These are phyloP conservation scores for Erysimum cheiranthoides DNA, from an alignment of 345 rosid species.

Conservation along the genomic window DNA sequence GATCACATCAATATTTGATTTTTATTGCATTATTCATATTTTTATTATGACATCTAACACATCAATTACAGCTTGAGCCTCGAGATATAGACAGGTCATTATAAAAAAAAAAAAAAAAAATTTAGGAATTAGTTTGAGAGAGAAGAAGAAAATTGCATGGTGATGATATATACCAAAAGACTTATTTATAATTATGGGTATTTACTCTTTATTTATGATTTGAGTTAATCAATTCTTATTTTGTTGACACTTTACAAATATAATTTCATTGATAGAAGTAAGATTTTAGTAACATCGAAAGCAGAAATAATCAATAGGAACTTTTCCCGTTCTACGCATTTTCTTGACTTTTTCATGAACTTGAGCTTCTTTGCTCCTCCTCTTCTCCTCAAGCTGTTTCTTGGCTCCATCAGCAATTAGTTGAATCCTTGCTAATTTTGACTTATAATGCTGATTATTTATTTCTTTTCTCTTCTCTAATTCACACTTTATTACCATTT, in stretches of 20 bases:
- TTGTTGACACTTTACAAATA: not conserved
- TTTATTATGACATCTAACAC: not conserved
- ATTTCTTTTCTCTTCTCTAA: slow-evolving; percentile 59
- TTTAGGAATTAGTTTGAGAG: not conserved
- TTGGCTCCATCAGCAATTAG: slow-evolving; percentile 61
- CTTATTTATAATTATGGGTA: not conserved
- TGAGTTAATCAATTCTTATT: not conserved
- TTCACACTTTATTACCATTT: slow-evolving; percentile 55
- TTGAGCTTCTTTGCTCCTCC: slow-evolving; percentile 55
- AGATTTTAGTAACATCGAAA: slow-evolving; percentile 45
- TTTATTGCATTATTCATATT: not conserved
- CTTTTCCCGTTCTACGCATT: slow-evolving; percentile 52
- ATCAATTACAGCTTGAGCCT: not conserved
- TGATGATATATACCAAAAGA: not conserved
- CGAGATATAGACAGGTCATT: not conserved
- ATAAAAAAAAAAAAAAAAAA: too few species aligned
- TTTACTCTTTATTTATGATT: not conserved
- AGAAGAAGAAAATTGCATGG: not conserved
- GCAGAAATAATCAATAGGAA: slow-evolving; percentile 58
- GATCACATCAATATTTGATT: slow-evolving; percentile 17
- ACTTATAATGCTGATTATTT: slow-evolving; percentile 57
- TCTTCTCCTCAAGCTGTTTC: slow-evolving; percentile 65
- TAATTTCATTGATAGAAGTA: not conserved
- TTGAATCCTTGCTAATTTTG: slow-evolving; percentile 64
- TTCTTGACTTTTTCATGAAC: slow-evolving; percentile 59